Base-by-base conservation (phyloP, 768 basidiomycete genomes). In the Hypholoma fasciculare region DNA sequence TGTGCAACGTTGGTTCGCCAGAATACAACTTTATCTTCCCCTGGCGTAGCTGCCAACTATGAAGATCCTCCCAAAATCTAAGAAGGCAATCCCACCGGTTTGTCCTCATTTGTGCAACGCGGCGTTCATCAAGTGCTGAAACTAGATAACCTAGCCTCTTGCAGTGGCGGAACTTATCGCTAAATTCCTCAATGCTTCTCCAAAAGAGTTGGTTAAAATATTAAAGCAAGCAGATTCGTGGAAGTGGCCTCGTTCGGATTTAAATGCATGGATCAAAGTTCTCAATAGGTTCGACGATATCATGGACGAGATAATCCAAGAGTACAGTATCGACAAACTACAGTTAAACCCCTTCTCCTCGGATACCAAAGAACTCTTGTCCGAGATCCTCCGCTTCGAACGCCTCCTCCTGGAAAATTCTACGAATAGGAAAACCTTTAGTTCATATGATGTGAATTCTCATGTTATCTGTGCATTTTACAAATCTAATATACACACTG, bases 171-270 rank as follows among this genome's bases (percentile, higher is more conserved):
- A 89, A 66, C 85, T 97, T 68, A 91, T 97, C 63, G 76, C 79
- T 56, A 88, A 79, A 63, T 79, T 97, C 30, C 68, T 83, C 46
- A 78, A 79, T 58, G 87, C 89, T 4, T 75, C 85, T 3, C 87
- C 86, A 58, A 84, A 92, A 40, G 86, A 94, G 62, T 78, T 98
- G 27, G 76, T 87, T 3, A 73, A 83, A 50, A 78, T 88, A 57
- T 80, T 98, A 57, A 73, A 81, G 34, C 73, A 82, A 59, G 87
- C 96, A 67, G 84, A 89, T 64, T 71, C 79, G 4, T 99, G 97
- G 97, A 88, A 83, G 71, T 98, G 93, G 89, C 93, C 95, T 37
- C 85, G 97, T 61, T 95, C 95, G 56, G 97, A 99, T 79, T 82
- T 99, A 60, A 94, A 97, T 75, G 87, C 91, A 56, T 99, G 97